Conservation (phyloP, 2,329 filamentous ascomycete genomes). For the Fusarium transvaalense region DNA sequence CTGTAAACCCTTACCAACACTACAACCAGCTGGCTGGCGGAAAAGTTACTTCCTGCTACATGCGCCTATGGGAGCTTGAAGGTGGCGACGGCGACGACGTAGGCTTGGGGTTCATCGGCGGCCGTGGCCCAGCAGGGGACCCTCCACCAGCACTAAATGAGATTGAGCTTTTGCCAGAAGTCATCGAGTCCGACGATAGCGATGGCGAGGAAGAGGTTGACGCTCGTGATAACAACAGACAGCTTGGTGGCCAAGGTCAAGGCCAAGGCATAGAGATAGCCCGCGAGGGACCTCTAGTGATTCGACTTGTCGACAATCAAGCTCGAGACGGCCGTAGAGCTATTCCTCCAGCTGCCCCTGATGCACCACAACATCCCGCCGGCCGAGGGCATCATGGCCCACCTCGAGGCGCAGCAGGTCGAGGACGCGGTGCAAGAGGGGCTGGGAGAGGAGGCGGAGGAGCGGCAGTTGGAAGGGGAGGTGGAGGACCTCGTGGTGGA, state of each 20-base stretch:
- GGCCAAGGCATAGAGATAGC: constrained; percentile 60
- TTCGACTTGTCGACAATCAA: constrained; percentile 63
- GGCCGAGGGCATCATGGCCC: constrained; percentile 46
- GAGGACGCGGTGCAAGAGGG: constrained; percentile 42
- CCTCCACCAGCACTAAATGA: constrained; percentile 30
- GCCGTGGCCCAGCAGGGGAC: constrained; percentile 42
- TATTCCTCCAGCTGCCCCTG: constrained; percentile 49
- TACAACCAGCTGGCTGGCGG: constrained; percentile 76
- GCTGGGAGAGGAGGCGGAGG: constrained; percentile 34
- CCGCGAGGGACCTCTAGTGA: constrained; percentile 68
- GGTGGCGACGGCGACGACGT: constrained; percentile 76
- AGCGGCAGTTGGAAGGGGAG: constrained; percentile 45
- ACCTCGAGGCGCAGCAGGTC: constrained; percentile 41
- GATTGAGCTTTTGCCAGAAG: constrained; percentile 39
- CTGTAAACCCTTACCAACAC: constrained; percentile 86
- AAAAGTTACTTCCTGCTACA: constrained; percentile 76
- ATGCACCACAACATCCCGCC: constrained; percentile 48
- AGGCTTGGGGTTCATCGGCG: constrained; percentile 60
- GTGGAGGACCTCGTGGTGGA: constrained; percentile 44
- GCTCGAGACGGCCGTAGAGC: constrained; percentile 47
- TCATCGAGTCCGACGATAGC: constrained; percentile 53
- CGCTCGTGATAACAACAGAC: constrained; percentile 43
- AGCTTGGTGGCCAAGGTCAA: constrained; percentile 47
- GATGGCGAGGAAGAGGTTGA: constrained; percentile 50
- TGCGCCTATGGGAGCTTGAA: constrained; percentile 91